A percentile compares a stretch with the other conserved stretches of the same genome.
Evolutionary conservation across 345 rosid genomes (phyloP).

Genomic region (Rubroshorea leprosula): DNA sequence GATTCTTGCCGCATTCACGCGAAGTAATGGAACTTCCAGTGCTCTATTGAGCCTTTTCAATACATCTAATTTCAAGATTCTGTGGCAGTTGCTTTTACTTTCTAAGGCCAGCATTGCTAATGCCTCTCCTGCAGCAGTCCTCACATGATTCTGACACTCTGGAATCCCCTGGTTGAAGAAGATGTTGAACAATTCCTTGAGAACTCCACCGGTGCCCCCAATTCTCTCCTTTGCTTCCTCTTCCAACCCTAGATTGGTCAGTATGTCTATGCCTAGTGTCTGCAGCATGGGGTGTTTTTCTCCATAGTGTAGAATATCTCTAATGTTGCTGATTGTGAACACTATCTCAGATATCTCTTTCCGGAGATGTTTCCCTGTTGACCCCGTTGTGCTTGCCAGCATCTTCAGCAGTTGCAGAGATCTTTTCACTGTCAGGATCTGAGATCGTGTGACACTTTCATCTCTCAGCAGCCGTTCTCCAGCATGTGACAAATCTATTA

Average conservation of each 20-base stretch:
- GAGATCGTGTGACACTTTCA: slow-evolving; percentile 39
- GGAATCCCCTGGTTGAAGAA: slow-evolving; percentile 43
- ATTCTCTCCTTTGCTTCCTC: slow-evolving; percentile 67
- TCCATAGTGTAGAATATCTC: slow-evolving; percentile 69
- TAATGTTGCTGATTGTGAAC: slow-evolving; percentile 75
- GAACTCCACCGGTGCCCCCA: slow-evolving; percentile 78
- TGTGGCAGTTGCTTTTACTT: slow-evolving; percentile 60
- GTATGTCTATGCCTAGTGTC: slow-evolving; percentile 61
- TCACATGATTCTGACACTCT: slow-evolving; percentile 34
- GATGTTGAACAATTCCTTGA: slow-evolving; percentile 70
- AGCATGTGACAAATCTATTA: slow-evolving; percentile 68
- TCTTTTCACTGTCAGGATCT: slow-evolving; percentile 55
- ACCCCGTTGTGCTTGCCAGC: slow-evolving; percentile 72
- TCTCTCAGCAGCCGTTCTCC: slow-evolving; percentile 48
- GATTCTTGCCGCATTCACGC: slow-evolving; percentile 72
- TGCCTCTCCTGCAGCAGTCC: slow-evolving; percentile 83
- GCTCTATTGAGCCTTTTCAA: slow-evolving; percentile 48
- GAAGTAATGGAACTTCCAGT: slow-evolving; percentile 43
- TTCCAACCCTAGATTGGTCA: slow-evolving; percentile 69
- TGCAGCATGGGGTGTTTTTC: slow-evolving; percentile 60
- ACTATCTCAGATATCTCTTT: slow-evolving; percentile 83
- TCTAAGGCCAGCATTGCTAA: slow-evolving; percentile 80
- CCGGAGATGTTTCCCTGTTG: slow-evolving; percentile 67
- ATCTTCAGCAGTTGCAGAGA: slow-evolving; percentile 81
- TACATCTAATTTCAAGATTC: slow-evolving; percentile 51